Evolutionary conservation across 148 eudicot species (phyloP), one percentile per base, ranked within the genome.

Genomic region (Rhododendron ovatum): DNA sequence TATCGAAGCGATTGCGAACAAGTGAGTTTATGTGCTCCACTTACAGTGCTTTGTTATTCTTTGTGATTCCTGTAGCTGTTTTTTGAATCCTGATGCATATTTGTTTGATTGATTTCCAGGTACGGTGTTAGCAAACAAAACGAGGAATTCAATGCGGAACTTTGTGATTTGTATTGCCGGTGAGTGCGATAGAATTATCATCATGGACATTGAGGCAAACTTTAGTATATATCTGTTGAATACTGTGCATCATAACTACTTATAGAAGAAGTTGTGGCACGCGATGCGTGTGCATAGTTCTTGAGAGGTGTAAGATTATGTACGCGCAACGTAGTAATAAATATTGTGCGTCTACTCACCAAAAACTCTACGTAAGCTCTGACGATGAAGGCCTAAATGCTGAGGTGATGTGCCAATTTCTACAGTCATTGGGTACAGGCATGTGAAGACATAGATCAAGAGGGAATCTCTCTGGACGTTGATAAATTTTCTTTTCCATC

Each of bases 111-210:
- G 24, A 80, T 80, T 65, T 86, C 47, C 94, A 96, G 99, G 86
- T 93, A 91, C 77, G 99, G 99, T 39, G 91, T 97, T 85, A 94
- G 98, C 95, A 95, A 93, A 88, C 96, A 93, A 89, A 89, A 97
- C 87, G 95, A 94, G 75, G 90, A 91, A 48, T 97, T 97, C 89
- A 93, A 82, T 86, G 93, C 96, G 22, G 98, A 95, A 91, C 94
- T 97, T 77, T 93, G 91, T 84, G 95, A 94, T 86, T 89, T 97
- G 74, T 97, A 97, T 88, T 91, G 91, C 87, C 90, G 98, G 99
- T 95, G 81, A 90, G 91, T 87, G 30, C 5, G 20, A 55, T 20
- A 5, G 1, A 71, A 35, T 57, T 61, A 33, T 86, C 14, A 30
- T 41, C 33, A 35, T 30, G 59, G 83, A 24, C 41, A 47, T 51